A percentile compares a stretch with the other conserved stretches of the same genome.
These are phyloP conservation scores for Hylodesmum podocarpum DNA, from an alignment of 306 rosid species.

Conservation along the genomic window DNA sequence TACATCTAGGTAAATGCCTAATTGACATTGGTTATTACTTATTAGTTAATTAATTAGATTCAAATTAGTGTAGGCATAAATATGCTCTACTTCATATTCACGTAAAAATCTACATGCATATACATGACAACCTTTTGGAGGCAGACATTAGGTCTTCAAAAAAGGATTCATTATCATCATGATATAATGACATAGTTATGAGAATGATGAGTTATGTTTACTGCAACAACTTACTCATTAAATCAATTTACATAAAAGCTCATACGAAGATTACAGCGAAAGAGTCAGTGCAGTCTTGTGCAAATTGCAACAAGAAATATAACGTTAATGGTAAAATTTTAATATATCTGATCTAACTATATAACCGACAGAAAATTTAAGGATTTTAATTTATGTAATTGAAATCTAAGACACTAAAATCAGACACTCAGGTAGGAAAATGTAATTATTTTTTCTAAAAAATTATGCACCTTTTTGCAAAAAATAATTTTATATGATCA, in stretches of 20 bases:
- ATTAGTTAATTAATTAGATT: not conserved
- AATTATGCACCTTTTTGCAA: too few species aligned
- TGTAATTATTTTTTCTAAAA: too few species aligned
- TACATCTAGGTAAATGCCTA: not conserved
- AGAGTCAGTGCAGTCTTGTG: not conserved
- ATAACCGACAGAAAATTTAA: too few species aligned
- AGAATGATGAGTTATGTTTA: not conserved
- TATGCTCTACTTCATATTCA: not conserved
- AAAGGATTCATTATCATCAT: not conserved
- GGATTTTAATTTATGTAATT: too few species aligned
- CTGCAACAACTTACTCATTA: not conserved
- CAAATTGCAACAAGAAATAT: not conserved
- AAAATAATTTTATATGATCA: too few species aligned
- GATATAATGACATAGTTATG: not conserved
- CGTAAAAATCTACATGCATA: not conserved
- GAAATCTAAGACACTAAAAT: too few species aligned
- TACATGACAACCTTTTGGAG: not conserved
- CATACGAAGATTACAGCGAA: not conserved
- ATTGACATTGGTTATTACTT: not conserved
- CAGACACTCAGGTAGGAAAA: too few species aligned
- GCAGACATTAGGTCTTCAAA: not conserved
- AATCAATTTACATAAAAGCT: not conserved
- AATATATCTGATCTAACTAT: not conserved
- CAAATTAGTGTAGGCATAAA: not conserved
- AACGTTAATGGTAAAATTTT: not conserved